Conservation (phyloP, 768 basidiomycete genomes). For the Nidularia pulvinata region DNA sequence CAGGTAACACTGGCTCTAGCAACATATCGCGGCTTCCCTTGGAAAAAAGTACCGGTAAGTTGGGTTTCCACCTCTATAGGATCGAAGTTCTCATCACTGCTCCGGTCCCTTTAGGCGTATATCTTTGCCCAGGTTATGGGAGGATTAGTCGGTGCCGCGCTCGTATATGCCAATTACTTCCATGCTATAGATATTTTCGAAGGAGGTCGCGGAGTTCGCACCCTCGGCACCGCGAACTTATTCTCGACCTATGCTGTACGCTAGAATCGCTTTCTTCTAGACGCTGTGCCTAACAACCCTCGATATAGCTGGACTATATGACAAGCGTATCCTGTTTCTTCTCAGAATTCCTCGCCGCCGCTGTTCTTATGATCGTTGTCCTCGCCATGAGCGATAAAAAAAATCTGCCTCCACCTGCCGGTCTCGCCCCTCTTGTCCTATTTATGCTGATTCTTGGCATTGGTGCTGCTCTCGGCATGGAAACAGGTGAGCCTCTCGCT, state of each 20-base stretch:
- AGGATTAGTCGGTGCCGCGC: constrained; percentile 53
- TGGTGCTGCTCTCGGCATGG: constrained; percentile 56
- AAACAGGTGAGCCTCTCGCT: constrained; percentile 36
- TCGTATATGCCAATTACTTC: constrained; percentile 66
- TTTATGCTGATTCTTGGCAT: constrained; percentile 61
- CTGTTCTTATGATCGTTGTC: constrained; percentile 53
- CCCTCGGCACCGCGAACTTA: constrained; percentile 50
- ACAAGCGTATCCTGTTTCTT: constrained; percentile 37
- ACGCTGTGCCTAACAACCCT: neutral
- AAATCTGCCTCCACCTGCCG: constrained; percentile 47
- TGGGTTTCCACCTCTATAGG: no score
- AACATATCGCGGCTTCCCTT: constrained; percentile 72
- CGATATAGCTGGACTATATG: constrained; percentile 30
- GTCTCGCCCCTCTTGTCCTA: constrained; percentile 52
- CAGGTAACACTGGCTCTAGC: constrained; percentile 74
- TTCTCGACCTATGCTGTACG: constrained; percentile 65
- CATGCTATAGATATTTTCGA: constrained; percentile 68
- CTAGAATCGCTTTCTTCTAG: constrained; percentile 1
- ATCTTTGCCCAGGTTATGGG: constrained; percentile 65
- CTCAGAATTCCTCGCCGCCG: constrained; percentile 57
- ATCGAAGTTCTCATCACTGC: neutral
- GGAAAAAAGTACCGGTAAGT: constrained; percentile 72
- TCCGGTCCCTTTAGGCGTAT: constrained; percentile 29
- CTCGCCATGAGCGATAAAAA: constrained; percentile 51
- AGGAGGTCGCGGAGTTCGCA: constrained; percentile 53